These are phyloP conservation scores for Ophiosphaerella narmari DNA, from an alignment of 2,329 filamentous ascomycete species.

Conservation along the genomic window DNA sequence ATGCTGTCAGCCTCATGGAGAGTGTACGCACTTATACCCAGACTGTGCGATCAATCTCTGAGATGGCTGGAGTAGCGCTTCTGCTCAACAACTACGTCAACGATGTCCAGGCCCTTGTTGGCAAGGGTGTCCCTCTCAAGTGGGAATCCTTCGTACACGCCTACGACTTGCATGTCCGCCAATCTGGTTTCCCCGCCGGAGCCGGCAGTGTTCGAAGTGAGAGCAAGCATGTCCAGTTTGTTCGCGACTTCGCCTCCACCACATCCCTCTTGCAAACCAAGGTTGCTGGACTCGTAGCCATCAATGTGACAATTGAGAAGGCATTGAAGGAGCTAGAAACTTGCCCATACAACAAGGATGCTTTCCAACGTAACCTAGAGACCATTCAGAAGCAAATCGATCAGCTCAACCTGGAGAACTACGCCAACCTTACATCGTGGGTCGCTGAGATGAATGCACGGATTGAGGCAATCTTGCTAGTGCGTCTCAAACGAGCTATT, in stretches of 20 bases:
- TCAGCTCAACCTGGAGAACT: conserved; percentile 94
- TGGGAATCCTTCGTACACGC: conserved; percentile 99
- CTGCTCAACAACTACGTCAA: conserved; percentile 90
- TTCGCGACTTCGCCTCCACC: conserved; percentile 86
- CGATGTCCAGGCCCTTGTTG: conserved; percentile 80
- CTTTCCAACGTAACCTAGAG: conserved; percentile 80
- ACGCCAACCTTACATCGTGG: conserved; percentile 90
- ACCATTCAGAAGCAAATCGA: conserved; percentile 91
- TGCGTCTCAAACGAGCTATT: conserved; percentile 84
- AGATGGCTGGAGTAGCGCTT: conserved; percentile 86
- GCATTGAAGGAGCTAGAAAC: conserved; percentile 80
- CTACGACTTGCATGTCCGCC: conserved; percentile 85
- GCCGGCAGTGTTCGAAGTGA: conserved; percentile 66
- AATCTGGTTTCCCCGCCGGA: conserved; percentile 62
- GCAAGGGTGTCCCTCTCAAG: conserved; percentile 84
- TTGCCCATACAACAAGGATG: conserved; percentile 79
- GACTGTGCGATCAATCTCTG: conserved; percentile 79
- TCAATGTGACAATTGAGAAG: conserved; percentile 81
- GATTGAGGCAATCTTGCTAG: conserved; percentile 78
- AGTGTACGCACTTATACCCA: conserved; percentile 93
- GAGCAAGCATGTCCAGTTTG: conserved; percentile 95
- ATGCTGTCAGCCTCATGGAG: conserved; percentile 97
- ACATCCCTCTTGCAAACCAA: conserved; percentile 89
- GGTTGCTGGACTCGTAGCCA: conserved; percentile 75
- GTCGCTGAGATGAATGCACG: conserved; percentile 84